Evolutionary conservation across 345 rosid genomes (phyloP), one percentile per base, ranked within the genome.

Genomic region (Firmiana major): DNA sequence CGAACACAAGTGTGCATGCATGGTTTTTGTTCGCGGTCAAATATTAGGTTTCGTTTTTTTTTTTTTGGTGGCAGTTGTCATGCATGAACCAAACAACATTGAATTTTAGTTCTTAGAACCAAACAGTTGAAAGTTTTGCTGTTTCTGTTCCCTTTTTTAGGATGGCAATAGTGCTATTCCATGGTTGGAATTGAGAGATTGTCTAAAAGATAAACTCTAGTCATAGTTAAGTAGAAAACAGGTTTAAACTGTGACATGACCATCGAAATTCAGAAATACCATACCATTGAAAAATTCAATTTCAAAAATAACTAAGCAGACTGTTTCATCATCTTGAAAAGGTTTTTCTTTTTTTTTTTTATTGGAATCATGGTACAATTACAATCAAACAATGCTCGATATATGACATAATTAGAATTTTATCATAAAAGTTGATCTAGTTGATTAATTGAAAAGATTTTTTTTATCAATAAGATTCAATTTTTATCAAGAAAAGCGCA

Each of bases 11-110:
- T 38, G 63, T 7, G 17, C 48, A 2, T 51, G 24, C 4, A 42
- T 73, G 28, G 12, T 64, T 55, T 78, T 63, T n/a, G 19, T 3
- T 1, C 34, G 34, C 34, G 73, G 60, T 53, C 65, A 79, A 79
- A 40, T 55, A 74, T 74, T 79, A 79, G 81, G 81, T 53, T 74
- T 65, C 7, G 22, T 49, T 34, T 15, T 59, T 31, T 31, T 59
- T 28, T 64, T 72, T 26, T 40, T n/a, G n/a, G 16, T 2, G 45
- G 62, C 42, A 13, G 2, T 64, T 65, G 70, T 38, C 70, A 19
- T 19, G 48, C 17, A 54, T 53, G 63, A 38, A 72, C 63, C 63
- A 38, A 72, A 55, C 75, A 31, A 71, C 34, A 51, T 51, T 71
- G 36, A 38, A 38, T 72, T 54, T 38, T 38, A 6, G 64, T 55